Conservation (phyloP, 306 rosid genomes). For the Casuarina glauca region DNA sequence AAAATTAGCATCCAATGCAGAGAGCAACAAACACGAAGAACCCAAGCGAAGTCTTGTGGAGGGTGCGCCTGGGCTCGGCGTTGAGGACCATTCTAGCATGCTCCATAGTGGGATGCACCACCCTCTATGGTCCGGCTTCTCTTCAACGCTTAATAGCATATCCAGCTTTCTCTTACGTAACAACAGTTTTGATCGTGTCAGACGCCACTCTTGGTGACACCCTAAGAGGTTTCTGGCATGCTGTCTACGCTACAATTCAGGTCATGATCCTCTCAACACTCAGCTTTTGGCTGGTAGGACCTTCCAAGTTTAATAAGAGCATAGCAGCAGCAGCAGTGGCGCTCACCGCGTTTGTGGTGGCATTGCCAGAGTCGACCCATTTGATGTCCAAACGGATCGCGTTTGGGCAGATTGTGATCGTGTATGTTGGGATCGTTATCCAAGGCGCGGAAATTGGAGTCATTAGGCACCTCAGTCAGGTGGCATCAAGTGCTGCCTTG, state of each 20-base stretch:
- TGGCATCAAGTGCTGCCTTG: constrained; percentile 52
- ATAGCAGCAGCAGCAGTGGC: constrained; percentile 46
- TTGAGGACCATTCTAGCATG: constrained; percentile 69
- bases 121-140: constrained; percentile 47
- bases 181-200: constrained; percentile 54
- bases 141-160: constrained; percentile 41
- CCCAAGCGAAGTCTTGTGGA: constrained; percentile 34
- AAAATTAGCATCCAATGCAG: no score
- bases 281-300: constrained; percentile 50
- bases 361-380: constrained; percentile 54
- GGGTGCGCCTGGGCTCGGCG: constrained; percentile 46
- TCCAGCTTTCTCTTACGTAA: constrained; percentile 62
- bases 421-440: constrained; percentile 56
- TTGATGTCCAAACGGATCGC: constrained; percentile 69
- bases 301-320: constrained; percentile 21
- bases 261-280: constrained; percentile 38
- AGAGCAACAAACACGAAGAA: constrained; percentile 11
- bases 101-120: constrained; percentile 52
- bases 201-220: constrained; percentile 71
- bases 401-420: constrained; percentile 70
- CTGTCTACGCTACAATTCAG: constrained; percentile 44
- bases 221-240: constrained; percentile 58
- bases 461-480: constrained; percentile 50
- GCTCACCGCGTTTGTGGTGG: constrained; percentile 43
- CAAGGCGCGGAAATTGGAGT: constrained; percentile 38